Conservation (phyloP, 768 basidiomycete species). For the Leucogyrophana mollusca region DNA sequence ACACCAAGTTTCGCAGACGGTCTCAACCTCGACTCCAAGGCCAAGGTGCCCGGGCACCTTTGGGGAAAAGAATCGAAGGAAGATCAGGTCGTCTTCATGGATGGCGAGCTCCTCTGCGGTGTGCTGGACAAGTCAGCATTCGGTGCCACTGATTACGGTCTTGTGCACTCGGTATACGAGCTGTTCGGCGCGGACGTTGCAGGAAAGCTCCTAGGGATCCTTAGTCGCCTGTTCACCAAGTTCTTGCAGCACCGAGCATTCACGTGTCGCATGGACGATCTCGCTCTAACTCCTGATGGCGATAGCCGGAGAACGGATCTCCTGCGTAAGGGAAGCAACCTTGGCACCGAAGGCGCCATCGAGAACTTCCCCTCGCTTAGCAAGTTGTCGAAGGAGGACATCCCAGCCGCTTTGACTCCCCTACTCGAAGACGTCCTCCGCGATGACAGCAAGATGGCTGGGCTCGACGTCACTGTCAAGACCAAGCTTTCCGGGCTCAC, state of each 20-base stretch:
- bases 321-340: conserved; percentile 60
- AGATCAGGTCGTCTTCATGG: conserved; percentile 84
- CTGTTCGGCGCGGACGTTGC: conserved; percentile 89
- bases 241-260: conserved; percentile 96
- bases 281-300: conserved; percentile 82
- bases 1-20: conserved; percentile 79
- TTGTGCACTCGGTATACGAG: conserved; percentile 96
- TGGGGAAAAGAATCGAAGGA: conserved; percentile 84
- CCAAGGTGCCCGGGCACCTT: conserved; percentile 84
- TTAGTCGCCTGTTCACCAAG: conserved; percentile 94
- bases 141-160: conserved; percentile 92
- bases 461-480: conserved; percentile 91
- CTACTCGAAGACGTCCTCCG: conserved; percentile 90
- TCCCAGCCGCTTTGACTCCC: conserved; percentile 52
- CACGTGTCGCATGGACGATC: conserved; percentile 98
- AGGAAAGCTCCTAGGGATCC: conserved; percentile 87
- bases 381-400: conserved; percentile 48
- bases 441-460: conserved; percentile 97
- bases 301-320: conserved; percentile 69
- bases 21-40: conserved; percentile 79
- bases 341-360: conserved; percentile 86
- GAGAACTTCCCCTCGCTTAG: conserved; percentile 84
- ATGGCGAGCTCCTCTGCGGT: conserved; percentile 92
- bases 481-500: conserved; percentile 83
- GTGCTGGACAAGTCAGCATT: conserved; percentile 97